These are phyloP conservation scores for Rhizoclosmatium globosum DNA, from an alignment of 192 early-diverging fungal species.

Conservation along the genomic window DNA sequence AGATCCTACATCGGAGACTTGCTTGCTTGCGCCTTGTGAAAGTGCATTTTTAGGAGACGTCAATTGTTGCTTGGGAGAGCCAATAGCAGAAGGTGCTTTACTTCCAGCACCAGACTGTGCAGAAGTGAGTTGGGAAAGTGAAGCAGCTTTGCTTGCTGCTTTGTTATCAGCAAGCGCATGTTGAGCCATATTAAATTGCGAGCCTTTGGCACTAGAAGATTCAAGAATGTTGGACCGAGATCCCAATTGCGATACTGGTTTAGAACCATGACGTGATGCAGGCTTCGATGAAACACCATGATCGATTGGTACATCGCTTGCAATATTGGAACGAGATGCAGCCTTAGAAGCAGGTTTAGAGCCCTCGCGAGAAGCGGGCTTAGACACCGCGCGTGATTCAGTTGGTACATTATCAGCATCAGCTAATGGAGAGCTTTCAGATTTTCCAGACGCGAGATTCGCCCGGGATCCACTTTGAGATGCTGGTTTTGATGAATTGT, in stretches of 20 bases:
- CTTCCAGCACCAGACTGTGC: neutral
- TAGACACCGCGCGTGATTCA: neutral
- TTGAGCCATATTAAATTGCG: neutral
- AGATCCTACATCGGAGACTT: neutral
- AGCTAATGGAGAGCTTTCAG: neutral
- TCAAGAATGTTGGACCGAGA: neutral
- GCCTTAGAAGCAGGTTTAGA: neutral
- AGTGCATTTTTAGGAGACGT: no score
- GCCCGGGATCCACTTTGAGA: conserved; percentile 1
- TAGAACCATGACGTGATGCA: neutral
- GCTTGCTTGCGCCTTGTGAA: neutral
- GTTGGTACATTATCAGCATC: neutral
- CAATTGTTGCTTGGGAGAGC: neutral
- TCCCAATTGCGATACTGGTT: neutral
- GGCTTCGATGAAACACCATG: neutral
- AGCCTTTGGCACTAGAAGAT: neutral
- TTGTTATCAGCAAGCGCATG: neutral
- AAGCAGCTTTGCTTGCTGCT: neutral
- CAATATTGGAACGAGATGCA: neutral
- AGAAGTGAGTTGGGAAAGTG: neutral
- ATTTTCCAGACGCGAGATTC: neutral
- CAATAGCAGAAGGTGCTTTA: neutral
- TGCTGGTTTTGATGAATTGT: neutral
- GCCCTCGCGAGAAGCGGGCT: neutral
- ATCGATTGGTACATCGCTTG: neutral